These are phyloP conservation scores for Lithospermum erythrorhizon DNA, from an alignment of 257 asterid species.

Conservation along the genomic window DNA sequence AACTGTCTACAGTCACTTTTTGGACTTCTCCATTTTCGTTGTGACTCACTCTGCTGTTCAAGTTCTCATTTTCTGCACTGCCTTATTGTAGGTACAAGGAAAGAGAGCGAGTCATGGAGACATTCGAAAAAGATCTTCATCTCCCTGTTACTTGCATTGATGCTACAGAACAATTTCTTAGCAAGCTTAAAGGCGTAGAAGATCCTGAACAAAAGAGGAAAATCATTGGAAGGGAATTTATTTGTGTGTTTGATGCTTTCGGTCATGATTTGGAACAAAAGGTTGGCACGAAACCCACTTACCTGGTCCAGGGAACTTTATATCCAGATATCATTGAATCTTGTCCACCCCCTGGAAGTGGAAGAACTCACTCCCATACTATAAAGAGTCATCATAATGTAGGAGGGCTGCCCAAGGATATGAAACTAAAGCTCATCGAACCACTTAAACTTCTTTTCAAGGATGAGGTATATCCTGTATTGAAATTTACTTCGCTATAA, in stretches of 20 bases:
- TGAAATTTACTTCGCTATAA: neutral
- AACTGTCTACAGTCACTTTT: neutral
- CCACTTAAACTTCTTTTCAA: slow-evolving; percentile 93
- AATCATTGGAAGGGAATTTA: slow-evolving; percentile 86
- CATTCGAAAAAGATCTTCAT: slow-evolving; percentile 81
- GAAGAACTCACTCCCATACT: slow-evolving; percentile 93
- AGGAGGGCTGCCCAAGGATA: slow-evolving; percentile 96
- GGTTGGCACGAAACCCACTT: slow-evolving; percentile 58
- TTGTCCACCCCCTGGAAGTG: slow-evolving; percentile 98
- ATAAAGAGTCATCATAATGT: slow-evolving; percentile 96
- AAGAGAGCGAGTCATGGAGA: slow-evolving; percentile 82
- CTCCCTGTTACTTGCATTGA: slow-evolving; percentile 84
- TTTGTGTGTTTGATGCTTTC: slow-evolving; percentile 66
- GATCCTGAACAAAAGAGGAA: slow-evolving; percentile 93
- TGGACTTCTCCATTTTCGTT: neutral
- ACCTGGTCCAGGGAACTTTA: slow-evolving; percentile 91
- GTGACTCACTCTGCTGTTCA: neutral
- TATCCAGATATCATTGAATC: slow-evolving; percentile 98
- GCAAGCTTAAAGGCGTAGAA: slow-evolving; percentile 81
- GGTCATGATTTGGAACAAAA: slow-evolving; percentile 62
- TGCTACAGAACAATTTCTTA: slow-evolving; percentile 77
- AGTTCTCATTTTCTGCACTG: slow-evolving; percentile 2
- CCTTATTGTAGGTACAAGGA: slow-evolving; percentile 49
- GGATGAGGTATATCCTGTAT: slow-evolving; percentile 61
- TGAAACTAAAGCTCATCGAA: slow-evolving; percentile 91